These are phyloP conservation scores for Phytophthora nicotianae DNA, from an alignment of 352 stramenopile genomes.

Conservation along the genomic window DNA sequence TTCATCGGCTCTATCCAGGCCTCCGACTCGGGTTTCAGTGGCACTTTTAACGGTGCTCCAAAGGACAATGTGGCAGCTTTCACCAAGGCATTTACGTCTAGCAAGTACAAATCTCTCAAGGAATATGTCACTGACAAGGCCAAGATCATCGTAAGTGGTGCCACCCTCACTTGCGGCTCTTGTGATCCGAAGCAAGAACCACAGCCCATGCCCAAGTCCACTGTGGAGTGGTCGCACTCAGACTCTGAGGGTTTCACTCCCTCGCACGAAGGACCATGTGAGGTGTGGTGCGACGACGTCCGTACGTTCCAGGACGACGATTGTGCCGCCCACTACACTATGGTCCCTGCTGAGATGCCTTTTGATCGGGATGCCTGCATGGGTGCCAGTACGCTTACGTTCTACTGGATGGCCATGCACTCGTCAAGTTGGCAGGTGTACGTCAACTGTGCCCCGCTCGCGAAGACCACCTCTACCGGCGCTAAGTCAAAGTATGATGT, in stretches of 20 bases:
- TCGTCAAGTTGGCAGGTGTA: constrained; percentile 50
- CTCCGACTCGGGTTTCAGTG: constrained; percentile 27
- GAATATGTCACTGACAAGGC: constrained; percentile 31
- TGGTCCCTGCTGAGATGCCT: constrained; percentile 34
- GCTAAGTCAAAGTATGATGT: constrained; percentile 29
- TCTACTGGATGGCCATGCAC: constrained; percentile 54
- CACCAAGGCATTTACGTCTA: constrained; percentile 29
- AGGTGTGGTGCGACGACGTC: constrained; percentile 49
- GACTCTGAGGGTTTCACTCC: constrained; percentile 37
- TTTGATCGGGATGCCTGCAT: constrained; percentile 43
- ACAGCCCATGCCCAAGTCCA: constrained; percentile 19
- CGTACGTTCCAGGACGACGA: constrained; percentile 45
- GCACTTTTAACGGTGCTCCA: constrained; percentile 25
- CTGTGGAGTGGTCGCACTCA: constrained; percentile 37
- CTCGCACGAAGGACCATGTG: constrained; percentile 48
- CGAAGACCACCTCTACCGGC: constrained; percentile 15
- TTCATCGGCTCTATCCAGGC: constrained; percentile 35
- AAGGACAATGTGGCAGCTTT: constrained; percentile 33
- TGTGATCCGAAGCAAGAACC: constrained; percentile 34
- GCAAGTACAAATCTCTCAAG: constrained; percentile 34
- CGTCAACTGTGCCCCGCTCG: constrained; percentile 28
- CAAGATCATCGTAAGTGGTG: constrained; percentile 22
- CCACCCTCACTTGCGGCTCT: constrained; percentile 33
- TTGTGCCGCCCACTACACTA: constrained; percentile 38
- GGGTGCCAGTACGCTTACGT: constrained; percentile 29